These are phyloP conservation scores for Podospora comata DNA, from an alignment of 495 filamentous ascomycete genomes.

Conservation along the genomic window DNA sequence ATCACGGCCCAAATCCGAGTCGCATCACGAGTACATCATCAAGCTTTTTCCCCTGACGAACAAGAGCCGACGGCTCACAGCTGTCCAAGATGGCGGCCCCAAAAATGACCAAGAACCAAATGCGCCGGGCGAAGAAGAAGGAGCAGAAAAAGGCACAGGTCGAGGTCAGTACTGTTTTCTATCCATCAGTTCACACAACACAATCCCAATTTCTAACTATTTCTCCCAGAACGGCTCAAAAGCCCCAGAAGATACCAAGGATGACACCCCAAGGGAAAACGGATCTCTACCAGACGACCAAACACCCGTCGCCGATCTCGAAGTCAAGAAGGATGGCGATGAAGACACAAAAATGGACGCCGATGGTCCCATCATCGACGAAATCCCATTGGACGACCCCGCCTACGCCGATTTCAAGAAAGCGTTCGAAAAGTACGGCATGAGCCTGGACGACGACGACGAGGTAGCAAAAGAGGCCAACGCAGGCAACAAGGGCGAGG, in stretches of 20 bases:
- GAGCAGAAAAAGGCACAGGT: constrained; percentile 64
- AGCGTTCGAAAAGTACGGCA: constrained; percentile 70
- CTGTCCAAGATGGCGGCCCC: constrained; percentile 48
- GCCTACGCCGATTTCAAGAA: constrained; percentile 78
- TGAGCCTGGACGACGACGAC: constrained; percentile 48
- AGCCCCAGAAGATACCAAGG: constrained; percentile 24
- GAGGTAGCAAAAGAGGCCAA: constrained; percentile 58
- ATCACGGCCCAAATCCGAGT: neutral
- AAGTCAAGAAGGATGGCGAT: constrained; percentile 41
- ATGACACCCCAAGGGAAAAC: constrained; percentile 32
- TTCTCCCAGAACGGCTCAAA: neutral
- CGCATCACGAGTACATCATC: neutral
- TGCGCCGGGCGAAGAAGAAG: constrained; percentile 86
- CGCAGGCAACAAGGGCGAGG: constrained; percentile 78
- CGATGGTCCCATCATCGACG: constrained; percentile 47
- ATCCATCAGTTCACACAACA: neutral
- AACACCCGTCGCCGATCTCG: constrained; percentile 27
- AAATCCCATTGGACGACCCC: constrained; percentile 65
- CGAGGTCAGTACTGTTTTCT: constrained; percentile 33
- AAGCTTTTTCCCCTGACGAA: neutral
- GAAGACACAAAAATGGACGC: constrained; percentile 38
- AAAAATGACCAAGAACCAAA: constrained; percentile 81
- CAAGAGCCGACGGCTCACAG: constrained; percentile 23
- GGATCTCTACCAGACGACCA: constrained; percentile 18
- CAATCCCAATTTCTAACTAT: constrained; percentile 1